Percentiles rank a stretch among this genome's conserved stretches.
Conservation (phyloP, 345 rosid species). For the Kernera saxatilis region DNA sequence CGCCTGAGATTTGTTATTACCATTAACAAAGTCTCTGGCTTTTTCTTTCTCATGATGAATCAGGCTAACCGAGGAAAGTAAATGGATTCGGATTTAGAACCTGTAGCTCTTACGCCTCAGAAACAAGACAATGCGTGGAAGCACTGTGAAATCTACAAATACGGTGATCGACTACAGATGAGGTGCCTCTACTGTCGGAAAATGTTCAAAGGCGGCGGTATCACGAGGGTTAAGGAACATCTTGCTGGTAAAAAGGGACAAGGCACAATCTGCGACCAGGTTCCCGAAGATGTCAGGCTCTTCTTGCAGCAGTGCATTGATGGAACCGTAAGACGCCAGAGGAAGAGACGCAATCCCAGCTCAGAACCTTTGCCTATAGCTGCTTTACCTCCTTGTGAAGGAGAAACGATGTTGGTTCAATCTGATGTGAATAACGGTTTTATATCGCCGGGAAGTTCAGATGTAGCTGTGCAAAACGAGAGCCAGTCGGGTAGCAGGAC, state of each 20-base stretch:
- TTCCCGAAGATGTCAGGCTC: slow-evolving; percentile 55
- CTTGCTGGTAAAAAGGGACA: slow-evolving; percentile 86
- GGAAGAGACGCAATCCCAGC: slow-evolving; percentile 54
- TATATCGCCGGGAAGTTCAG: neutral
- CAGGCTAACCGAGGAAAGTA: neutral
- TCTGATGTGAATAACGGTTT: slow-evolving; percentile 35
- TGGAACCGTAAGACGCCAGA: slow-evolving; percentile 58
- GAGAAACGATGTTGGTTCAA: slow-evolving; percentile 24
- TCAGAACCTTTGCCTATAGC: slow-evolving; percentile 39
- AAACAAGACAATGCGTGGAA: slow-evolving; percentile 93
- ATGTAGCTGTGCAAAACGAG: slow-evolving; percentile 23
- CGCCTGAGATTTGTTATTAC: neutral
- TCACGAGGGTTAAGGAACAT: slow-evolving; percentile 90
- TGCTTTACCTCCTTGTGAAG: slow-evolving; percentile 37
- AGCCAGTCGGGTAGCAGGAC: neutral
- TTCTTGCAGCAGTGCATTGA: slow-evolving; percentile 63
- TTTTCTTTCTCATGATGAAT: neutral
- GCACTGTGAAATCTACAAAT: slow-evolving; percentile 71
- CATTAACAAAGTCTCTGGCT: neutral
- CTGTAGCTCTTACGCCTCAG: slow-evolving; percentile 57
- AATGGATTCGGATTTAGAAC: slow-evolving; percentile 41
- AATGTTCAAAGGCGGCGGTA: slow-evolving; percentile 89
- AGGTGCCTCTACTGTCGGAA: slow-evolving; percentile 71
- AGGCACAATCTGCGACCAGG: slow-evolving; percentile 64
- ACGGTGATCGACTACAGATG: slow-evolving; percentile 69